Evolutionary conservation across 2,329 filamentous ascomycete species (phyloP).

Genomic region (Fusarium devonianum): DNA sequence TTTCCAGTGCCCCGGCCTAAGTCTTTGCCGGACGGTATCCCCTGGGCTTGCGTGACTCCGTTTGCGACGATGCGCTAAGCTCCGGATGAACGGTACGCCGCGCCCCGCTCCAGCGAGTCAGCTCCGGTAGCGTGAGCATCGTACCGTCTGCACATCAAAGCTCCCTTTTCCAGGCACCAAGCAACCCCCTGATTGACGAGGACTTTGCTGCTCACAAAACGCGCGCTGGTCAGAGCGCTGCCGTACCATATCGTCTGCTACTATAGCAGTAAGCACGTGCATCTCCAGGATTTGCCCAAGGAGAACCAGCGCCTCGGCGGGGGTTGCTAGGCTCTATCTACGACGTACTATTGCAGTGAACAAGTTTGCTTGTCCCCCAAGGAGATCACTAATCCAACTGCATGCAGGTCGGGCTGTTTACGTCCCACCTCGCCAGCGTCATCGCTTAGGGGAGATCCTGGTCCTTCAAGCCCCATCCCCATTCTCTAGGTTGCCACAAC

Average conservation of each 20-base stretch:
- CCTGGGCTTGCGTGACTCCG: no score
- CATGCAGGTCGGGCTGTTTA: slow-evolving; percentile 30
- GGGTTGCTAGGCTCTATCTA: slow-evolving; percentile 18
- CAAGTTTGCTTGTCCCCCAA: slow-evolving; percentile 4
- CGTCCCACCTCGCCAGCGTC: slow-evolving; percentile 26
- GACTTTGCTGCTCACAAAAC: background rate
- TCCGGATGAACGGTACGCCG: slow-evolving; percentile 16
- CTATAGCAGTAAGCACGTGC: slow-evolving; percentile 33
- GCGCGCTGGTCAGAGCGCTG: background rate
- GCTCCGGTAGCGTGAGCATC: background rate
- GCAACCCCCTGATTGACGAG: background rate
- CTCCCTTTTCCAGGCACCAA: background rate
- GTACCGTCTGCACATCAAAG: slow-evolving; percentile 1
- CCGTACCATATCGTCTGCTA: no score
- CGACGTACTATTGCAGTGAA: no score
- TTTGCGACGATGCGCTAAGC: slow-evolving; percentile 1
- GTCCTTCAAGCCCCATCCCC: slow-evolving; percentile 15
- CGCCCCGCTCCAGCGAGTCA: slow-evolving; percentile 10
- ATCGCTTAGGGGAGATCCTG: slow-evolving; percentile 33
- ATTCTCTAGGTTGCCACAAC: slow-evolving; percentile 34
- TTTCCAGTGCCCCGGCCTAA: no score
- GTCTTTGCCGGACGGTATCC: no score
- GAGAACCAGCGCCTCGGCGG: slow-evolving; percentile 3
- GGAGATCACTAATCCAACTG: slow-evolving; percentile 38
- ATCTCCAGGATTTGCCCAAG: slow-evolving; percentile 23